Evolutionary conservation across 352 stramenopile species (phyloP), one percentile per base, ranked within the genome.

Genomic region (Pythium aristosporum): DNA sequence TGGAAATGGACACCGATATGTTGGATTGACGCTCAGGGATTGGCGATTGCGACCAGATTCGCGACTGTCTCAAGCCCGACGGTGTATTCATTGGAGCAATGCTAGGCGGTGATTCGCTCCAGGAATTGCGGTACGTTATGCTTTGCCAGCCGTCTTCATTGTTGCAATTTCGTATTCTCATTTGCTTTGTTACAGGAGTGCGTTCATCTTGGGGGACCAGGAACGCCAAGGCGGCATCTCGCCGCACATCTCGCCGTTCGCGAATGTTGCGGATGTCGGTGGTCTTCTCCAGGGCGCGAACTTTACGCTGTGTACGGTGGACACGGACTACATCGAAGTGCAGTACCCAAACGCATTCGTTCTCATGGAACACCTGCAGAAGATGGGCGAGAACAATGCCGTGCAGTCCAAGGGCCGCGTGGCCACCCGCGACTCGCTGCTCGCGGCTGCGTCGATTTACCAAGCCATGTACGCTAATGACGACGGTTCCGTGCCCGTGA

Each of bases 311-410:
- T 97, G 95, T 39, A 99, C 87, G 65, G 95, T 99, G 56, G 97
- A 99, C 83, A 95, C 98, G 46, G 97, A 99, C 74, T 97, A 87
- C 42, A 94, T 99, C 59, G 74, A 89, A 56, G 85, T 99, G 36
- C 87, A 96, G 47, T 99, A 98, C 73, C 89, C 91, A 1, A 91
- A 99, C 66, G 94, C 95, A 25, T 96, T 98, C 69, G 78, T 95
- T 32, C 79, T 99, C 18, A 99, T 99, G 95, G 96, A 99, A 55
- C 88, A 98, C 69, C 67, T 98, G 16, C 88, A 90, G 43, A 74
- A 74, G 42, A 99, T 99, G 97, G 97, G 96, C 30, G 97, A 99
- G 76, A 96, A 94, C 66, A 97, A 98, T 75, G 97, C 96, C 0
- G 76, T 89, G 57, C 63, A 76, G 30, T 89, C 77, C 6, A 72